Conservation (phyloP, 2,329 filamentous ascomycete species). For the Cercospora sp. region DNA sequence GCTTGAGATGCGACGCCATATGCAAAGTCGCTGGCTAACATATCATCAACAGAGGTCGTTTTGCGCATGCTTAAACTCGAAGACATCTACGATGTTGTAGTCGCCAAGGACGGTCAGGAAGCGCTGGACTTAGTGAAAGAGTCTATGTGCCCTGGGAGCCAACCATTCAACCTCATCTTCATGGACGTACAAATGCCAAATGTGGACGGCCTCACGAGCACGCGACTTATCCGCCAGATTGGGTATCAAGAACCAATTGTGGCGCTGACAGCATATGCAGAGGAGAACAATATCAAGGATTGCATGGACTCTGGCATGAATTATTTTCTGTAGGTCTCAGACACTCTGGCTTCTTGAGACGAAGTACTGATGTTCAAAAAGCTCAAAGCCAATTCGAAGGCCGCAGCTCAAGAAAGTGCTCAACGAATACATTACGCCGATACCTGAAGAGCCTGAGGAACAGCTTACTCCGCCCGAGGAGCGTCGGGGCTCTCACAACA, state of each 20-base stretch:
- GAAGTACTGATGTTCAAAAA: slow-evolving; percentile 3
- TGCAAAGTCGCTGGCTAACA: slow-evolving; percentile 36
- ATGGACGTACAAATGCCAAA: slow-evolving; percentile 56
- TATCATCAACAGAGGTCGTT: slow-evolving; percentile 48
- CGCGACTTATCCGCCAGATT: slow-evolving; percentile 78
- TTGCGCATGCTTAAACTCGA: slow-evolving; percentile 71
- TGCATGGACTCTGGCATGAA: slow-evolving; percentile 87
- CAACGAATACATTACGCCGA: slow-evolving; percentile 64
- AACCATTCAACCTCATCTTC: slow-evolving; percentile 82
- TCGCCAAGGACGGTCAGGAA: slow-evolving; percentile 66
- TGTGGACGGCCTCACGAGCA: slow-evolving; percentile 83
- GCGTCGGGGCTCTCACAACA: slow-evolving; percentile 15
- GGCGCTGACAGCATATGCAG: slow-evolving; percentile 86
- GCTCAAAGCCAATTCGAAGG: slow-evolving; percentile 66
- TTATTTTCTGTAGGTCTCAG: slow-evolving; percentile 64
- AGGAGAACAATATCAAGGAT: slow-evolving; percentile 71
- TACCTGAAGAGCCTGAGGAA: slow-evolving; percentile 27
- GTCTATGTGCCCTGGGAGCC: slow-evolving; percentile 64
- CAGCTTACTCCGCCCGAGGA: slow-evolving; percentile 7
- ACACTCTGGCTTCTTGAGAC: background rate
- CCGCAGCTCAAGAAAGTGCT: slow-evolving; percentile 84
- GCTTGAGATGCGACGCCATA: background rate
- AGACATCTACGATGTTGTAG: slow-evolving; percentile 81
- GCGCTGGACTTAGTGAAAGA: slow-evolving; percentile 83
- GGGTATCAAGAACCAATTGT: slow-evolving; percentile 89